Conservation (phyloP, 140 eudicot species). For the Flaveria floridana region DNA sequence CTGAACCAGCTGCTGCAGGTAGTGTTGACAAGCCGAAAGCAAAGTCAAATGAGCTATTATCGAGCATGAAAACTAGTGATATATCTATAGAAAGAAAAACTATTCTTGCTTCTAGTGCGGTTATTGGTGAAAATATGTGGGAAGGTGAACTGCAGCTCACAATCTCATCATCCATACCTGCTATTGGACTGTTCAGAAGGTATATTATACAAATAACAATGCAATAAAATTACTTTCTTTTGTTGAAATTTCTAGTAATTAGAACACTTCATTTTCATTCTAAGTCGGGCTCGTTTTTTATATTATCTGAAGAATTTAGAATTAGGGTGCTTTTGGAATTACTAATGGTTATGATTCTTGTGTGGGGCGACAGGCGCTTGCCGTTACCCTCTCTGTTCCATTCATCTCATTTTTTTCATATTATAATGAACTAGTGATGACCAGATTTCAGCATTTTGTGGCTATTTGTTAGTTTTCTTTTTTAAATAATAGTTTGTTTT, state of each 20-base stretch:
- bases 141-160: slow-evolving; percentile 76
- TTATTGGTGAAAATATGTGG: slow-evolving; percentile 60
- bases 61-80: slow-evolving; percentile 31
- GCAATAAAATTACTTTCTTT: background rate
- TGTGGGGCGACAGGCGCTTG: background rate
- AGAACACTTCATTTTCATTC: background rate
- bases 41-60: slow-evolving; percentile 28
- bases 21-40: slow-evolving; percentile 25
- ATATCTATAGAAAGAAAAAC: slow-evolving; percentile 33
- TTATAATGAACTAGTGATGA: slow-evolving; percentile 9
- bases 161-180: slow-evolving; percentile 51
- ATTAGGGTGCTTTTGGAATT: background rate
- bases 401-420: background rate
- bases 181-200: slow-evolving; percentile 77
- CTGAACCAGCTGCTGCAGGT: slow-evolving; percentile 31
- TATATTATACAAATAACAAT: slow-evolving; percentile 13
- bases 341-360: background rate
- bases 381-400: background rate
- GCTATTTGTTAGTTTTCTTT: background rate
- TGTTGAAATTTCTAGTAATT: background rate
- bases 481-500: background rate
- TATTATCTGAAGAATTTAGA: background rate
- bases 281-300: background rate
- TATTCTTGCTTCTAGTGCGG: slow-evolving; percentile 26
- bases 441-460: background rate